These are phyloP conservation scores for Fusarium keratoplasticum DNA, from an alignment of 2,329 filamentous ascomycete genomes.

Conservation along the genomic window DNA sequence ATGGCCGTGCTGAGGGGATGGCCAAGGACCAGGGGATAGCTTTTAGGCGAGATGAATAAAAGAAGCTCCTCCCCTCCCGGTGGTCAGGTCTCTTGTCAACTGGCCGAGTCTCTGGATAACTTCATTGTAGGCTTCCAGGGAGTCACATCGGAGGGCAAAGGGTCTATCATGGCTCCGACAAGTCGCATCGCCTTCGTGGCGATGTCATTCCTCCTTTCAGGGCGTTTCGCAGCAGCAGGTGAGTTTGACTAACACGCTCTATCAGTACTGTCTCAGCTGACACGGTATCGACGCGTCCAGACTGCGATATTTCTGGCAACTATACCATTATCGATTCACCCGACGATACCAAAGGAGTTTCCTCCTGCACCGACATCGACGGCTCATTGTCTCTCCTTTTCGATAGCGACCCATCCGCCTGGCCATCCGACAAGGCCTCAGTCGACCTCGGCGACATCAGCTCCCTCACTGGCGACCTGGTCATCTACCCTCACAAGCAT, in stretches of 20 bases:
- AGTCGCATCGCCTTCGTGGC: constrained; percentile 40
- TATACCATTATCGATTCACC: constrained; percentile 44
- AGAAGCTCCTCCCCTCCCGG: constrained; percentile 8
- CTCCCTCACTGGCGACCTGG: constrained; percentile 38
- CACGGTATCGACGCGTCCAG: constrained; percentile 20
- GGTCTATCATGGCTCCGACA: constrained; percentile 39
- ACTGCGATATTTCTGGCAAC: constrained; percentile 43
- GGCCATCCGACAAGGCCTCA: constrained; percentile 37
- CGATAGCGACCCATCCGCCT: constrained; percentile 37
- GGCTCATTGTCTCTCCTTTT: constrained; percentile 45
- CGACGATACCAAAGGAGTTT: constrained; percentile 31
- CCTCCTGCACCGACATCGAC: constrained; percentile 41
- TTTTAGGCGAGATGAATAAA: constrained; percentile 43
- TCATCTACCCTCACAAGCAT: constrained; percentile 41
- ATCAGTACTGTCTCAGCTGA: constrained; percentile 1
- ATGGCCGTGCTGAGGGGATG: constrained; percentile 24
- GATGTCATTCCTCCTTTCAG: constrained; percentile 39
- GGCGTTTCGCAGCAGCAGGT: constrained; percentile 39
- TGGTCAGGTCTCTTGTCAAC: not conserved
- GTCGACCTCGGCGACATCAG: constrained; percentile 41
- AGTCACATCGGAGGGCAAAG: constrained; percentile 32
- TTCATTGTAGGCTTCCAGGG: constrained; percentile 16
- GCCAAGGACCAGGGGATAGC: constrained; percentile 16
- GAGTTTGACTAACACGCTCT: constrained; percentile 6
- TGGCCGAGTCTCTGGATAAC: constrained; percentile 10